These are phyloP conservation scores for Leccinum subgranulosum DNA, from an alignment of 768 basidiomycete species.

Conservation along the genomic window DNA sequence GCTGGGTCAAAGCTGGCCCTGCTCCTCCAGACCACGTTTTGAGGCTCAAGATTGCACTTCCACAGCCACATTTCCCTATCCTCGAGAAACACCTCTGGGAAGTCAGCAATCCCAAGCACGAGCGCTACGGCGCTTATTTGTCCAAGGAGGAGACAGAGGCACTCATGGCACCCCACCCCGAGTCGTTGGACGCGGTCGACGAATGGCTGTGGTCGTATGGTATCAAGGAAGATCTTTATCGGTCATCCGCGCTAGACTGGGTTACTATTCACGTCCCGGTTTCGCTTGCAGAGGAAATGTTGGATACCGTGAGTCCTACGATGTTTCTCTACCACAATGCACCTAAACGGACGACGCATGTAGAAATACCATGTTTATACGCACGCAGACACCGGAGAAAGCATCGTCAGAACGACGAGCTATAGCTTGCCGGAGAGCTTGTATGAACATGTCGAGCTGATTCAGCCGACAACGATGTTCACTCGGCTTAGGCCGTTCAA, in stretches of 20 bases:
- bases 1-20: constrained; percentile 44
- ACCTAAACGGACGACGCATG: not conserved
- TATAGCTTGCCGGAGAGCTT: constrained; percentile 64
- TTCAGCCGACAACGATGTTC: constrained; percentile 75
- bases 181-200: constrained; percentile 51
- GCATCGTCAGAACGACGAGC: constrained; percentile 58
- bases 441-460: constrained; percentile 58
- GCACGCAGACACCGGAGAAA: constrained; percentile 49
- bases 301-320: constrained; percentile 52
- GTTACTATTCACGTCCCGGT: constrained; percentile 58
- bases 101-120: constrained; percentile 55
- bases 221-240: constrained; percentile 42
- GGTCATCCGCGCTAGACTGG: constrained; percentile 71
- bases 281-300: constrained; percentile 60
- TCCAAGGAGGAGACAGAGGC: constrained; percentile 64
- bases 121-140: constrained; percentile 53
- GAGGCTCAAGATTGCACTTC: constrained; percentile 55
- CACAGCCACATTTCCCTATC: constrained; percentile 46
- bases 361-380: constrained; percentile 66
- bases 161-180: constrained; percentile 55
- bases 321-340: not conserved
- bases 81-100: constrained; percentile 54
- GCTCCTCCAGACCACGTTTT: constrained; percentile 47
- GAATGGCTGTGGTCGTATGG: constrained; percentile 62
- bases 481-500: constrained; percentile 42